A percentile compares a stretch with the other conserved stretches of the same genome.
Conservation (phyloP, 2,329 filamentous ascomycete genomes). For the Mollisiaceae sp. region DNA sequence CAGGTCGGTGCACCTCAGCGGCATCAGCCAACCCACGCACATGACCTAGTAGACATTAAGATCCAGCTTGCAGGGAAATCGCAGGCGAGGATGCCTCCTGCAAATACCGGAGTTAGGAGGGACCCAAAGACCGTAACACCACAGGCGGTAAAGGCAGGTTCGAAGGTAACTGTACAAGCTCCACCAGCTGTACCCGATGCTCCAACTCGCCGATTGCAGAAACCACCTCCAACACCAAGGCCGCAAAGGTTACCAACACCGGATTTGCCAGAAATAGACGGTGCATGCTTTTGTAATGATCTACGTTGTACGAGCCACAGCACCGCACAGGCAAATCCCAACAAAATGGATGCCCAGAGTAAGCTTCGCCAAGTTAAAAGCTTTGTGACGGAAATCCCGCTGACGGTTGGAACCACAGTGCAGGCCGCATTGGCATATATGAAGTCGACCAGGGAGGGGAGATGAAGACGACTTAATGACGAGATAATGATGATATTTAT, state of each 20-base stretch:
- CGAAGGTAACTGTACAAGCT: neutral
- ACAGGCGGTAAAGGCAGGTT: neutral
- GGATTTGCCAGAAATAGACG: slow-evolving; percentile 31
- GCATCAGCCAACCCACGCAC: neutral
- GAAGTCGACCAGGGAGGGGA: neutral
- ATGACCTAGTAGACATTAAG: neutral
- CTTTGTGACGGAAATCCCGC: neutral
- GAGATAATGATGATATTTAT: neutral
- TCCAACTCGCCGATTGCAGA: slow-evolving; percentile 12
- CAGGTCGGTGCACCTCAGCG: too few species aligned
- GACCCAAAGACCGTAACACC: neutral
- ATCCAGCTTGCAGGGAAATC: neutral
- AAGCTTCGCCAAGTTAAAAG: neutral
- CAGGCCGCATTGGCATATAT: slow-evolving; percentile 32
- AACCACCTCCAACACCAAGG: slow-evolving; percentile 35
- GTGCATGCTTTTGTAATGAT: slow-evolving; percentile 27
- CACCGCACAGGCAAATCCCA: slow-evolving; percentile 2
- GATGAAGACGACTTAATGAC: neutral
- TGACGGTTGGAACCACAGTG: slow-evolving; percentile 19
- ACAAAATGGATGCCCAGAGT: slow-evolving; percentile 30
- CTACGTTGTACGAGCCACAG: neutral
- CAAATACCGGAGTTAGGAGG: neutral
- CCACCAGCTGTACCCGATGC: slow-evolving; percentile 24
- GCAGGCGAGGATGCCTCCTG: neutral
- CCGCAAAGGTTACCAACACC: slow-evolving; percentile 35